These are phyloP conservation scores for Carex scoparia DNA, from an alignment of 176 grass and related monocot species.

Conservation along the genomic window DNA sequence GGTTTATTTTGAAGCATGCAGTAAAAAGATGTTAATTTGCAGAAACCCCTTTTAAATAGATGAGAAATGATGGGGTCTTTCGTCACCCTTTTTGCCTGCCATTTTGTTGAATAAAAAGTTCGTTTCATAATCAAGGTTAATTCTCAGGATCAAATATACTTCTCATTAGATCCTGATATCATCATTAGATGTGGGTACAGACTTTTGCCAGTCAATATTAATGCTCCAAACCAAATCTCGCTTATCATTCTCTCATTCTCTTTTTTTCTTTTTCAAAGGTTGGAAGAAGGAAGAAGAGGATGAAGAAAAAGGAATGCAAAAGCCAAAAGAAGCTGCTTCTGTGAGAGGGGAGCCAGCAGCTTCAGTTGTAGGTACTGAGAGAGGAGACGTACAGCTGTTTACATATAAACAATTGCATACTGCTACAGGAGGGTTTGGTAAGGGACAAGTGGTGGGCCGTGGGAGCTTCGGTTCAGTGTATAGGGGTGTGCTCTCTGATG, in stretches of 20 bases:
- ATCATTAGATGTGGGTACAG: background rate
- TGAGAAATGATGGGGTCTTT: background rate
- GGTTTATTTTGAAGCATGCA: background rate
- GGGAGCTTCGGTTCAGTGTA: slow-evolving; percentile 98
- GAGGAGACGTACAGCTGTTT: slow-evolving; percentile 69
- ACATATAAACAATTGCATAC: slow-evolving; percentile 73
- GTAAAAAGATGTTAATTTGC: background rate
- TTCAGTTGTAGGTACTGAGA: slow-evolving; percentile 26
- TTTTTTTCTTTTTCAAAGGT: background rate
- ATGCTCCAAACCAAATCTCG: background rate
- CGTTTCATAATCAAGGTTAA: background rate
- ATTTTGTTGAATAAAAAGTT: background rate
- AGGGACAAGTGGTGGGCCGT: slow-evolving; percentile 74
- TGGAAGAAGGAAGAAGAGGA: slow-evolving; percentile 15
- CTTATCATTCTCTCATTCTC: background rate
- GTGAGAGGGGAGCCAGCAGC: slow-evolving; percentile 7
- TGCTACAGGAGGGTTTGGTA: slow-evolving; percentile 68
- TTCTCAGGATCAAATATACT: background rate
- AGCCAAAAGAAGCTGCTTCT: slow-evolving; percentile 6
- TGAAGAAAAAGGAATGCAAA: slow-evolving; percentile 39
- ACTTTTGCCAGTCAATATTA: background rate
- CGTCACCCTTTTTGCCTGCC: background rate
- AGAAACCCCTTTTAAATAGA: background rate
- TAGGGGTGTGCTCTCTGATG: slow-evolving; percentile 65
- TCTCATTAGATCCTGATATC: background rate